phyloP scores from a whole-genome alignment of 1,284 basidiomycete genomes.

The Inonotus hispidus region DNA sequence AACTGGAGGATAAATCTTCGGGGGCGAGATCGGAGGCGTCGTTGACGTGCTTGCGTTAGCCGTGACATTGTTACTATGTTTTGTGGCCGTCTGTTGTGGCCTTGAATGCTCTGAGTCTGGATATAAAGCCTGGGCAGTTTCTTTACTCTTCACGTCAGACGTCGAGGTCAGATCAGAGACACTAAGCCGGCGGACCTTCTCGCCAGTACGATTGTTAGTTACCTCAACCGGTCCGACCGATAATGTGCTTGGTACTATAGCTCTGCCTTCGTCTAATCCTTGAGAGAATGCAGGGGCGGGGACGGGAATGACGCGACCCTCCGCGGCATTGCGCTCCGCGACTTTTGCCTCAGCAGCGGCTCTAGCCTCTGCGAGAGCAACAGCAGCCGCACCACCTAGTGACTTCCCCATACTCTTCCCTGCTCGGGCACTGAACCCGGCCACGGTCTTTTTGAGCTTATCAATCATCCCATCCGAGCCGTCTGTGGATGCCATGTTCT shows the following conservation, averaged over 20 bases:
- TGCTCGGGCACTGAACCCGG: constrained; percentile 55
- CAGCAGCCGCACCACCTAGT: constrained; percentile 52
- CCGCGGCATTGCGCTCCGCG: constrained; percentile 43
- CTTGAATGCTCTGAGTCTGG: constrained; percentile 7
- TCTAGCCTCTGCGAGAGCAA: constrained; percentile 61
- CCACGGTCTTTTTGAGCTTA: constrained; percentile 61
- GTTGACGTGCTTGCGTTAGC: constrained; percentile 39
- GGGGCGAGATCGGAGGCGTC: constrained; percentile 53
- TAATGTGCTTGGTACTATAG: neutral
- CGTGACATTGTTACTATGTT: constrained; percentile 6
- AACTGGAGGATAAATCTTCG: constrained; percentile 25
- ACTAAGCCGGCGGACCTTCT: constrained; percentile 40
- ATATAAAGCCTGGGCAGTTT: constrained; percentile 9
- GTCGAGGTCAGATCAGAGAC: constrained; percentile 46
- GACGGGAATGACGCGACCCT: constrained; percentile 35
- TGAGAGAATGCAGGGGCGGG: constrained; percentile 7
- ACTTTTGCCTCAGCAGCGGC: constrained; percentile 67
- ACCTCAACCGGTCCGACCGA: neutral
- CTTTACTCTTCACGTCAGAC: constrained; percentile 14
- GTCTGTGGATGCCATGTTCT: constrained; percentile 22
- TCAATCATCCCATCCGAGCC: constrained; percentile 49
- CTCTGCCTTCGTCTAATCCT: neutral
- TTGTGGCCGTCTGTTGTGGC: neutral
- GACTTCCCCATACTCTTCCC: constrained; percentile 61
- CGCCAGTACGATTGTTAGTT: constrained; percentile 13